Base-by-base conservation (phyloP, 768 basidiomycete genomes). In the Leccinellum rugosiceps region DNA sequence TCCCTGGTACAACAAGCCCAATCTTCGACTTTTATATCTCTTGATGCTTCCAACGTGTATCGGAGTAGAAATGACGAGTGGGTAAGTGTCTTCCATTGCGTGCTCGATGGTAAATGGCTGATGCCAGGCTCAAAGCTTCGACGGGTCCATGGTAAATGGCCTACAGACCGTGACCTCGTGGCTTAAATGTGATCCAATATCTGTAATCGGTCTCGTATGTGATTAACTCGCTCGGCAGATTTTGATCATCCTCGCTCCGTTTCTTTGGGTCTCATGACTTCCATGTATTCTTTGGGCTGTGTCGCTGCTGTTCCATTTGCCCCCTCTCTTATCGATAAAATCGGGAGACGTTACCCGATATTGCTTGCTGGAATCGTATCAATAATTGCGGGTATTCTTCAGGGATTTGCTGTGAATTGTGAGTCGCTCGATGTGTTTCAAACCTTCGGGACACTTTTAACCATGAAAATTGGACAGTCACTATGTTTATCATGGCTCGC, bases 71-170 rank as follows among this genome's bases (percentile, higher is more conserved):
- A 32, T 14, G 13, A 32, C 31, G 9, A 30, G 5, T 30, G 28
- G 28, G 28, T 7, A 30, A 30, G 28, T 30, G 8, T 30, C 9
- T 30, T 30, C 28, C 28, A 30, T 30, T 30, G 28, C 28, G 28
- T 30, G 28, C 9, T 46, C n/a, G 1, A 4, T 14, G 3, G 17
- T 1, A 14, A 21, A 14, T 15, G 26, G 11, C 31, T 66, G 52
- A 65, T n/a, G 0, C 1, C 28, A 30, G 4, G 14, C 2, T 4
- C 50, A n/a, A 53, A 65, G 64, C 0, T 63, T 63, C 30, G 65
- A 66, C 2, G 81, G 83, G 0, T 81, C 83, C 6, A 84, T 85
- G 83, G 75, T 85, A 67, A 84, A 83, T 63, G 83, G 83, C 34
- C 63, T 86, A 45, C 84, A 86, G 67, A 80, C 82, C 0, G 83